Conservation (phyloP, 2,329 filamentous ascomycete genomes). For the Stromatinia cepivora region DNA sequence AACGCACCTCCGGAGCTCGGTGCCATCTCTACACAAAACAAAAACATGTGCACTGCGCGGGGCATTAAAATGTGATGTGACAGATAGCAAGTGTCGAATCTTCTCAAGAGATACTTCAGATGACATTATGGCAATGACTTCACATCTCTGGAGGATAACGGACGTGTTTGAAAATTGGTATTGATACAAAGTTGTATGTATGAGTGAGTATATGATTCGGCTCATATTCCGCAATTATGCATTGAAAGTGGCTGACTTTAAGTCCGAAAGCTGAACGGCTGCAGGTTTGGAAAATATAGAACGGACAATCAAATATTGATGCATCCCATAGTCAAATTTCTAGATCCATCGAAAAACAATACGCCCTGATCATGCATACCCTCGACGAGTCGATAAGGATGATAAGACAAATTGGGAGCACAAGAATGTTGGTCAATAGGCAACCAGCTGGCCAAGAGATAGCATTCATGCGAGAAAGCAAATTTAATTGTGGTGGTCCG, state of each 20-base stretch:
- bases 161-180: not conserved
- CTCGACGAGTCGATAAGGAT: not conserved
- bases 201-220: not conserved
- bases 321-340: not conserved
- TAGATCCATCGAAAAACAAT: not conserved
- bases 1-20: not conserved
- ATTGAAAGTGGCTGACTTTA: constrained; percentile 1
- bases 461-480: not conserved
- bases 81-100: not conserved
- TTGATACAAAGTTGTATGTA: not conserved
- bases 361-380: not conserved
- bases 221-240: not conserved
- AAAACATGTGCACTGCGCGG: not conserved
- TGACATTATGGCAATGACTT: not conserved
- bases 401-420: not conserved
- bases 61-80: not conserved
- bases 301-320: not conserved
- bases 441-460: not conserved
- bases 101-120: constrained; percentile 3
- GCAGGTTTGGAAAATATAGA: not conserved
- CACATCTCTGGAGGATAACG: not conserved
- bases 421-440: not conserved
- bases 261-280: not conserved
- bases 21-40: not conserved
- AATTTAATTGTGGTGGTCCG: not conserved